Evolutionary conservation across 257 asterid species (phyloP).

Genomic region (Ocimum tenuiflorum): DNA sequence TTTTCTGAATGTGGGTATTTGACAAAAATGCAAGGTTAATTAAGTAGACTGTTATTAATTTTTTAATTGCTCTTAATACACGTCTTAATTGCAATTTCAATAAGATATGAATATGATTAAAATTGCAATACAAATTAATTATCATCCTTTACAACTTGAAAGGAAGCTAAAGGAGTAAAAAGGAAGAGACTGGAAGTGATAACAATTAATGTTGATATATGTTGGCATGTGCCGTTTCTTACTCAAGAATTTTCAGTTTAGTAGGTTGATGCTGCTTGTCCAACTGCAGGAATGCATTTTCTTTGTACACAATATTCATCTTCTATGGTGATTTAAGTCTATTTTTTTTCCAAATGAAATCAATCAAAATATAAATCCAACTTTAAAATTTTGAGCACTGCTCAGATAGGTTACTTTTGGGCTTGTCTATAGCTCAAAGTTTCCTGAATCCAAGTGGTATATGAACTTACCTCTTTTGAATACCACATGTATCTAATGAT

Average conservation of each 20-base stretch:
- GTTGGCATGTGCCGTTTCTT: conserved; percentile 2
- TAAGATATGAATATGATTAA: too few species aligned
- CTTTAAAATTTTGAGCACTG: neutral
- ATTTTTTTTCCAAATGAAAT: neutral
- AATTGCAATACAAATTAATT: neutral
- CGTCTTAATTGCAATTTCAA: too few species aligned
- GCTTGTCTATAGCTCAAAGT: neutral
- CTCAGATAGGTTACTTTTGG: conserved; percentile 1
- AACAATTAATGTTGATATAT: conserved; percentile 1
- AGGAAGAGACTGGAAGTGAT: neutral
- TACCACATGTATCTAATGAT: neutral
- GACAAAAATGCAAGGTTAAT: conserved; percentile 4
- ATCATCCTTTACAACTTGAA: neutral
- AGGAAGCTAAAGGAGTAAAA: neutral
- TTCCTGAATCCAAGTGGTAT: neutral
- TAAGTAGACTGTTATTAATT: too few species aligned
- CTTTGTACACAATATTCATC: neutral
- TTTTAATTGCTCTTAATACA: too few species aligned
- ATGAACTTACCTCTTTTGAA: neutral
- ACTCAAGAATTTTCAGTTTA: neutral
- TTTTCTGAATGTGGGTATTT: neutral
- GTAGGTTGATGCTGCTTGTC: neutral
- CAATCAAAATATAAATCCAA: neutral
- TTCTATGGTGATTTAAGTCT: neutral
- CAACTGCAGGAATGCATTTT: neutral